Base-by-base conservation (phyloP, 768 basidiomycete genomes). In the Lentinula aciculospora region DNA sequence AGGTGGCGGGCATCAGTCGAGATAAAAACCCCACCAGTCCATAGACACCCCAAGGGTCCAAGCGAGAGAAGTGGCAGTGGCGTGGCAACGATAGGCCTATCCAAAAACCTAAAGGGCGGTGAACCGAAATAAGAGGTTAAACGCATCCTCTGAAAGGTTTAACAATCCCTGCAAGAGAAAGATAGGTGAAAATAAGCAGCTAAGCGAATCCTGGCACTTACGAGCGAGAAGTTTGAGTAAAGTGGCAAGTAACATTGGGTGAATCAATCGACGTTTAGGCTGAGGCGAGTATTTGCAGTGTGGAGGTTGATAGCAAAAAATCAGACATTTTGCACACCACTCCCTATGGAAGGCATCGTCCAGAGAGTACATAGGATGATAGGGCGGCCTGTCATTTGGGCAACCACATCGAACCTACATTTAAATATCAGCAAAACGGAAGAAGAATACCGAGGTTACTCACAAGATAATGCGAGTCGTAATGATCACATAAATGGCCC, bases 241-340 rank as follows among this genome's bases (percentile, higher is more conserved):
- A 19, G 17, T 42, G 28, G 55, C 32, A 42, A 45, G 32, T 34
- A 56, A 25, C 9, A 42, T 3, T 31, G 44, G 45, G 12, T 48
- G n/a, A 12, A 44, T 39, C 3, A 31, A 15, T 19, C 31, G 21
- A 39, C 23, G 56, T 19, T 48, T 46, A 7, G 29, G 29, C 31
- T 17, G 45, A 31, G 17, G 15, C 44, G 47, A 23, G 25, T 57
- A 48, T 57, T 45, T 57, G 56, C 72, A 72, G 34, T 40, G 57
- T 21, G 65, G 59, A 19, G 67, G 65, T 48, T 68, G 61, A 53
- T 51, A 60, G 56, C 72, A 72, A 50, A 65, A 71, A 1, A 58
- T 40, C n/a, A 65, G 60, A 59, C 72, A 73, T 23, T 61, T 57
- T 21, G 69, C 65, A 61, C 72, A 74, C 70, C 70, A 72, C 28